Evolutionary conservation across 805 yeast genomes (phyloP).

Genomic region (Candida vaughaniae): DNA sequence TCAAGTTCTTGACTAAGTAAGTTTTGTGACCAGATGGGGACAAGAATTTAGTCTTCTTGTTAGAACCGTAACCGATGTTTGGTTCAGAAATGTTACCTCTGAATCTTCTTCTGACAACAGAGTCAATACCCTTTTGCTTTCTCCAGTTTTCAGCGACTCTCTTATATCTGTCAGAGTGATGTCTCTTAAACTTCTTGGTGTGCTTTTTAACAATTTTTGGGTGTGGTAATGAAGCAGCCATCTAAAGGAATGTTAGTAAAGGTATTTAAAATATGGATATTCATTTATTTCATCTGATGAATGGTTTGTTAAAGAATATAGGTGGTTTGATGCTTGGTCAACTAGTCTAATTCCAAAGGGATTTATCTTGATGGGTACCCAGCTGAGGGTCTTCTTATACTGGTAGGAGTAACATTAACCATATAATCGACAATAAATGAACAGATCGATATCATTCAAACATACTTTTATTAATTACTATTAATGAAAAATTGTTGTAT

Average conservation of each 20-base stretch:
- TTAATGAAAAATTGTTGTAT: constrained; percentile 11
- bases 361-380: no score
- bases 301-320: no score
- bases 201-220: constrained; percentile 99
- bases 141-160: constrained; percentile 99
- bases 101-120: constrained; percentile 99
- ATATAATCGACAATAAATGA: no score
- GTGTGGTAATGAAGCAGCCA: constrained; percentile 98
- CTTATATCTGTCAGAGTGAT: constrained; percentile 99
- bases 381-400: no score
- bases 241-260: constrained; percentile 17
- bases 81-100: constrained; percentile 99
- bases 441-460: constrained; percentile 1
- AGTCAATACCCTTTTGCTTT: constrained; percentile 99
- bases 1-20: constrained; percentile 86
- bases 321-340: no score
- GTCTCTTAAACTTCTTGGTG: constrained; percentile 99
- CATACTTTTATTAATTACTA: constrained; percentile 7
- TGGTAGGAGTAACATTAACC: no score
- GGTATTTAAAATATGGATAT: neutral
- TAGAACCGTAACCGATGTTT: constrained; percentile 99
- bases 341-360: no score
- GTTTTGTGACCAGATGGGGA: constrained; percentile 98
- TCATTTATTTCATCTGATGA: no score
- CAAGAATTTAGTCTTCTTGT: constrained; percentile 97